These are phyloP conservation scores for Neurospora sp. DNA, from an alignment of 2,329 filamentous ascomycete species.

Conservation along the genomic window DNA sequence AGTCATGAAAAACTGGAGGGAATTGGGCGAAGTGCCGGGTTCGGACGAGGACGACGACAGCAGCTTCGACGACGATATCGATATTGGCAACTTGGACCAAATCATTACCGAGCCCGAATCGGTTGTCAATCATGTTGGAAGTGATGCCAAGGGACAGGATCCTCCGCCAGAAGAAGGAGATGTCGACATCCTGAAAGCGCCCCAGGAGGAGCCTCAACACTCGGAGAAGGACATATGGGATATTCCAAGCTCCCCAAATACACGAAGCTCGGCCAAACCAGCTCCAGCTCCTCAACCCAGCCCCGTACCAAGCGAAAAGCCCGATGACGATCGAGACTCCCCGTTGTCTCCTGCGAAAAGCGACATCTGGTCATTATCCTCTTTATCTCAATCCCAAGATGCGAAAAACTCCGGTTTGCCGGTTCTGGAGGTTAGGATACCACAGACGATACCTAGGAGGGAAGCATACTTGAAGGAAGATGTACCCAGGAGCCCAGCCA, in stretches of 20 bases:
- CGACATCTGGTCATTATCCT: not conserved
- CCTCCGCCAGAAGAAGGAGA: constrained; percentile 1
- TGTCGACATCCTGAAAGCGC: constrained; percentile 10
- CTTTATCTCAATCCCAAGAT: not conserved
- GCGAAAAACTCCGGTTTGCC: not conserved
- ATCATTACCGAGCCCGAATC: constrained; percentile 3
- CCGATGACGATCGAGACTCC: not conserved
- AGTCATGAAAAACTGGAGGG: constrained; percentile 38
- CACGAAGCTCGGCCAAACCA: not conserved
- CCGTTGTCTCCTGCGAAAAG: not conserved
- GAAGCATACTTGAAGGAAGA: not conserved
- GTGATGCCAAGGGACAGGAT: not conserved
- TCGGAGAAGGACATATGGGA: constrained; percentile 3
- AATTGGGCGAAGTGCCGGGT: constrained; percentile 40
- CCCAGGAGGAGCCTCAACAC: not conserved
- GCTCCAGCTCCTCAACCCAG: not conserved
- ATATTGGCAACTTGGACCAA: not conserved
- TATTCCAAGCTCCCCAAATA: constrained; percentile 12
- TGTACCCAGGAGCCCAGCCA: not conserved
- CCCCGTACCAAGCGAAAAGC: not conserved
- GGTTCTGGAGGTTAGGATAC: not conserved
- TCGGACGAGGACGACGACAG: constrained; percentile 34
- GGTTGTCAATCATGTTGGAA: not conserved
- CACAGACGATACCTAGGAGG: not conserved
- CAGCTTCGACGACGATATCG: constrained; percentile 26